Percentiles rank a stretch among this genome's conserved stretches.
These are phyloP conservation scores for Ustilago curta DNA, from an alignment of 1,284 basidiomycete genomes.

Conservation along the genomic window DNA sequence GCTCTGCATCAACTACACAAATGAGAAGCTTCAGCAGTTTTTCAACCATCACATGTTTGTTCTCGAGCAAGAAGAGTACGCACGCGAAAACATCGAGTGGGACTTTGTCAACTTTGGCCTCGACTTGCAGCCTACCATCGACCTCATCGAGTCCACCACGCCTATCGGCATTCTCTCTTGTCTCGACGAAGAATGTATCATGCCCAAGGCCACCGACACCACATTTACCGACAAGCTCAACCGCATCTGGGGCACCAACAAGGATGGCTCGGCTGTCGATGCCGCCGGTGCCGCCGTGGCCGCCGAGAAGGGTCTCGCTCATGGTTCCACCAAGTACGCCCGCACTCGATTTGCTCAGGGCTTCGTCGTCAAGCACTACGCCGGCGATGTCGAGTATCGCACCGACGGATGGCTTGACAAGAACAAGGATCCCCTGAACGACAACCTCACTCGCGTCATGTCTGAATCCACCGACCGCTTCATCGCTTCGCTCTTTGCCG, in stretches of 20 bases:
- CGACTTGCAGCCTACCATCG: conserved; percentile 97
- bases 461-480: conserved; percentile 85
- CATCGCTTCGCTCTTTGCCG: conserved; percentile 85
- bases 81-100: conserved; percentile 97
- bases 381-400: conserved; percentile 94
- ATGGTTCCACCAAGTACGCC: conserved; percentile 78
- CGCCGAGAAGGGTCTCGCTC: conserved; percentile 68
- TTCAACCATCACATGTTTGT: conserved; percentile 99
- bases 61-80: conserved; percentile 98
- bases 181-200: conserved; percentile 98
- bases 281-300: conserved; percentile 50
- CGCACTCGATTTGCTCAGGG: conserved; percentile 89
- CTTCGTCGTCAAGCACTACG: conserved; percentile 96
- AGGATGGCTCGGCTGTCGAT: conserved; percentile 58
- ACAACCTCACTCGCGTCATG: conserved; percentile 91
- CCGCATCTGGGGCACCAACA: conserved; percentile 62
- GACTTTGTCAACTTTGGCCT: conserved; percentile 98
- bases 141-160: conserved; percentile 84
- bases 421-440: conserved; percentile 99
- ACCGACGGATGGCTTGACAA: conserved; percentile 98
- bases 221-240: conserved; percentile 93
- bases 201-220: conserved; percentile 95
- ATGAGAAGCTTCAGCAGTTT: conserved; percentile 72
- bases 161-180: conserved; percentile 91
- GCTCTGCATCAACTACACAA: conserved; percentile 98